phyloP scores from a whole-genome alignment of 2,329 filamentous ascomycete genomes.

The Gaeumannomyces tritici region DNA sequence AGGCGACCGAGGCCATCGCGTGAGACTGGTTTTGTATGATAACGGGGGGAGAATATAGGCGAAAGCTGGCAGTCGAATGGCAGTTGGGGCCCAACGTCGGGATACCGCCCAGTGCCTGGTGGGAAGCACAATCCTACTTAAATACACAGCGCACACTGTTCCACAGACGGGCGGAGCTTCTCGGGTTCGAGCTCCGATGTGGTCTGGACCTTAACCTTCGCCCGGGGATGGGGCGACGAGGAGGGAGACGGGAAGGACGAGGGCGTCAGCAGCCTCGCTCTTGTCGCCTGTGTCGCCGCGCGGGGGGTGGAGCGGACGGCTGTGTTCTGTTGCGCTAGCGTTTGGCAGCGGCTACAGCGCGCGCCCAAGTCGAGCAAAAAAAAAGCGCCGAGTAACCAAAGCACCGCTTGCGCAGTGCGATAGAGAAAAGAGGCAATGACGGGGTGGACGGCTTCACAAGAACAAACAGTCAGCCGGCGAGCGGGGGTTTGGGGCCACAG shows the following conservation, averaged over 20 bases:
- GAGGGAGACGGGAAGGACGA: not conserved
- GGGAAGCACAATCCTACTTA: not conserved
- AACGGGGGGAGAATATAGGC: too few species aligned
- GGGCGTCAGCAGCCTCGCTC: not conserved
- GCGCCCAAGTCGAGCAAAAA: not conserved
- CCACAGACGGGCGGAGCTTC: not conserved
- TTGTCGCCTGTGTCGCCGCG: not conserved
- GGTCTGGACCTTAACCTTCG: not conserved
- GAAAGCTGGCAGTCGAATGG: too few species aligned
- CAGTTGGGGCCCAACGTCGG: not conserved
- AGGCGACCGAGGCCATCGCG: conserved; percentile 28
- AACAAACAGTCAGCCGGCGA: not conserved
- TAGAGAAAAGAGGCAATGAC: too few species aligned
- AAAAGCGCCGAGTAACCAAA: too few species aligned
- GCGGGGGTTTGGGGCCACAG: too few species aligned
- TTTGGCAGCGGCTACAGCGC: not conserved
- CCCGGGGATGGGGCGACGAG: not conserved
- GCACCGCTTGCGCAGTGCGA: not conserved
- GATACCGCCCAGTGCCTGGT: not conserved
- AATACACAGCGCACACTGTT: not conserved
- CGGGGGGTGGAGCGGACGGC: too few species aligned
- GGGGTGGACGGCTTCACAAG: not conserved
- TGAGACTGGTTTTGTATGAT: too few species aligned
- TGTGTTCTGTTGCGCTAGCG: not conserved
- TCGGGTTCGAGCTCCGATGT: not conserved